Evolutionary conservation across 2,329 filamentous ascomycete species (phyloP).

Genomic region (Paecilomyces niveus): DNA sequence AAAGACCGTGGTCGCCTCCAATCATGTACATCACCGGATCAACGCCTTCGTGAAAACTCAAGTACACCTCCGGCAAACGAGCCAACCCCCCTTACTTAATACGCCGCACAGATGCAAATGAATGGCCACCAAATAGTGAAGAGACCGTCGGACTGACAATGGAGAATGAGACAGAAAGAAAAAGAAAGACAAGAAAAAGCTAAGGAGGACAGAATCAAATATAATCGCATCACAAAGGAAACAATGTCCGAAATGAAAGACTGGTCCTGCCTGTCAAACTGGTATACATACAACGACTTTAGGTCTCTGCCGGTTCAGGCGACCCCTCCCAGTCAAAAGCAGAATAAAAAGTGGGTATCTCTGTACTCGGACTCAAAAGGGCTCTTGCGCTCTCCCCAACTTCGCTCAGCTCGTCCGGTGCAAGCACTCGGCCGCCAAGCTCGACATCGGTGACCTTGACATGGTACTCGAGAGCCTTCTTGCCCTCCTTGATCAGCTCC

Average conservation of each 20-base stretch:
- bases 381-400: slow-evolving; percentile 22
- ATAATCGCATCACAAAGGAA: not conserved
- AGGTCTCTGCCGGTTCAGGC: not conserved
- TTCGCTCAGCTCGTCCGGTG: slow-evolving; percentile 55
- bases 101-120: not conserved
- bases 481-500: slow-evolving; percentile 79
- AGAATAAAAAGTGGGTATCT: slow-evolving; percentile 8
- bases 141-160: not conserved
- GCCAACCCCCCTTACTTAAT: not conserved
- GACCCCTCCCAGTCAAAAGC: slow-evolving; percentile 16
- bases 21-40: not conserved
- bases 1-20: not conserved
- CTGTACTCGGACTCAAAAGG: slow-evolving; percentile 25
- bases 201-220: not conserved
- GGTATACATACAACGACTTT: not conserved
- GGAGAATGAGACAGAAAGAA: not conserved
- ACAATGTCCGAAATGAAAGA: not conserved
- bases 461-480: slow-evolving; percentile 76
- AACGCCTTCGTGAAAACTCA: not conserved
- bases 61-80: not conserved
- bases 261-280: not conserved
- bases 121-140: not conserved
- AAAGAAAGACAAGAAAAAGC: not conserved
- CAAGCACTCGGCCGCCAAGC: slow-evolving; percentile 72
- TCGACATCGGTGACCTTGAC: slow-evolving; percentile 73